Conservation (phyloP, 108 stramenopile genomes). For the Nitzschia sp. region DNA sequence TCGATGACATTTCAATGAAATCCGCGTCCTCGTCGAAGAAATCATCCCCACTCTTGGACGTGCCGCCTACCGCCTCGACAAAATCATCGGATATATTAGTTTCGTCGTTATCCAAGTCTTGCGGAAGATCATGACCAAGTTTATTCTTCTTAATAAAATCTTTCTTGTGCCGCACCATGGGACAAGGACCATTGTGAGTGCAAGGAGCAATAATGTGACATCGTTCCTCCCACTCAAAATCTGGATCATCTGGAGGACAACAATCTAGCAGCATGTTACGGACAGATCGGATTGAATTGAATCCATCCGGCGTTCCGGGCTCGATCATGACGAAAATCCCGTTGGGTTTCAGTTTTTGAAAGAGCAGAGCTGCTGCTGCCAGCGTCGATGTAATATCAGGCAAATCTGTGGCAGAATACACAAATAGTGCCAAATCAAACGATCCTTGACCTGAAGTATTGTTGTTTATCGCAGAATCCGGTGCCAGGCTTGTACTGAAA, state of each 20-base stretch:
- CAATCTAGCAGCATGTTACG: conserved; percentile 83
- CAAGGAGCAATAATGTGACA: conserved; percentile 85
- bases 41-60: conserved; percentile 31
- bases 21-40: conserved; percentile 33
- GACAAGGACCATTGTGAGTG: conserved; percentile 80
- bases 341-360: conserved; percentile 67
- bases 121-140: conserved; percentile 40
- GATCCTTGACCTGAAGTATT: conserved; percentile 4
- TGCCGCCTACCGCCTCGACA: conserved; percentile 18
- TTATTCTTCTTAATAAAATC: conserved; percentile 45
- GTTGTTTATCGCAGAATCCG: background rate
- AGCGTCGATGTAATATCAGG: conserved; percentile 56
- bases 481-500: conserved; percentile 49
- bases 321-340: conserved; percentile 82
- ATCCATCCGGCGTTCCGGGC: conserved; percentile 88
- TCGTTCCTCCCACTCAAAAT: conserved; percentile 44
- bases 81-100: conserved; percentile 30
- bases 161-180: conserved; percentile 67
- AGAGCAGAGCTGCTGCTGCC: conserved; percentile 56
- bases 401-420: conserved; percentile 69
- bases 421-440: conserved; percentile 73
- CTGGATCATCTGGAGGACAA: conserved; percentile 56
- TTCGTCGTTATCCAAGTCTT: conserved; percentile 12
- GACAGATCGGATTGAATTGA: conserved; percentile 64
- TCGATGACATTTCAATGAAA: conserved; percentile 13